These are phyloP conservation scores for Chaetomium olivaceum DNA, from an alignment of 2,329 filamentous ascomycete genomes.

Conservation along the genomic window DNA sequence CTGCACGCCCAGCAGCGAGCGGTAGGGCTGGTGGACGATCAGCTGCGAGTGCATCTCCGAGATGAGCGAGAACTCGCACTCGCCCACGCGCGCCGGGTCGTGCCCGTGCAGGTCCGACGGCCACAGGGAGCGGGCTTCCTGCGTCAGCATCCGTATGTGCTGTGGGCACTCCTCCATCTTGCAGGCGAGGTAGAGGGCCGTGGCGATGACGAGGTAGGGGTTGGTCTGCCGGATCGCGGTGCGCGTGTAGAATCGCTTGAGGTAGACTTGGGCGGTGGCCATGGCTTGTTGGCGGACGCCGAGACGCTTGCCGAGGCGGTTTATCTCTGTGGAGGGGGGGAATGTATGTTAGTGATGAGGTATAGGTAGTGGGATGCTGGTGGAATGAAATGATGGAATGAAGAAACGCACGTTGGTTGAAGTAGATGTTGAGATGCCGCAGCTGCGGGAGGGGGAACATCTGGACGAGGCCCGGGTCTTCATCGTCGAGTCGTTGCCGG, in stretches of 20 bases:
- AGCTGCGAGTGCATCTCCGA: slow-evolving; percentile 88
- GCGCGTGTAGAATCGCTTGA: slow-evolving; percentile 89
- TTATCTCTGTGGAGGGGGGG: slow-evolving; percentile 61
- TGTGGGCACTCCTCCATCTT: slow-evolving; percentile 98
- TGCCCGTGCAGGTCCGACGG: slow-evolving; percentile 71
- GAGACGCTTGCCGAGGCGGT: slow-evolving; percentile 80
- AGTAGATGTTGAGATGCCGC: slow-evolving; percentile 84
- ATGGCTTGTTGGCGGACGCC: slow-evolving; percentile 86
- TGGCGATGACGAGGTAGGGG: slow-evolving; percentile 89
- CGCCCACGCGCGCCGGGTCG: slow-evolving; percentile 82
- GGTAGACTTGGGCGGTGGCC: slow-evolving; percentile 90
- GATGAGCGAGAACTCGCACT: slow-evolving; percentile 92
- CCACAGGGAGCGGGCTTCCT: slow-evolving; percentile 83
- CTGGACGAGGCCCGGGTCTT: slow-evolving; percentile 71
- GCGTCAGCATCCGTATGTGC: slow-evolving; percentile 87
- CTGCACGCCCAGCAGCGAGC: slow-evolving; percentile 72
- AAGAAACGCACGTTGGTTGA: slow-evolving; percentile 73
- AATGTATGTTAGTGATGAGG: background rate
- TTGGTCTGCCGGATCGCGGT: slow-evolving; percentile 92
- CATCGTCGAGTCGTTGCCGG: slow-evolving; percentile 74
- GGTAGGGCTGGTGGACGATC: slow-evolving; percentile 89
- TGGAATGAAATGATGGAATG: background rate
- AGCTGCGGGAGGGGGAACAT: slow-evolving; percentile 81
- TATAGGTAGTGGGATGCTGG: background rate
- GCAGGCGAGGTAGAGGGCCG: slow-evolving; percentile 89